These are phyloP conservation scores for Wickerhamiella azymoides DNA, from an alignment of 805 yeast species.

Conservation along the genomic window DNA sequence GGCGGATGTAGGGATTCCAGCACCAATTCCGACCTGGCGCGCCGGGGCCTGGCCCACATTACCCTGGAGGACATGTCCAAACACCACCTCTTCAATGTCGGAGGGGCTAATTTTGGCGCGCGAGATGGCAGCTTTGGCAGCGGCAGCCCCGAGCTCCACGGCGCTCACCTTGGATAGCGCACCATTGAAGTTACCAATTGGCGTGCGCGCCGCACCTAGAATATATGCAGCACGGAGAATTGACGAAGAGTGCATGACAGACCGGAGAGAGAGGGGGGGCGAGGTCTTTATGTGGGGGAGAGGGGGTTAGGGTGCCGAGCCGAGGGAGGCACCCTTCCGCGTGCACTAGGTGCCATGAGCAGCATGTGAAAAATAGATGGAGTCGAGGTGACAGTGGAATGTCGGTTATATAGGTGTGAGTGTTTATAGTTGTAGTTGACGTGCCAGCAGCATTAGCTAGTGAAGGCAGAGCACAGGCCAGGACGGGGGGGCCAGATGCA, in stretches of 20 bases:
- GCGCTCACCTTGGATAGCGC: conserved; percentile 41
- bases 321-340: too few species aligned
- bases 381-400: neutral
- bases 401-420: too few species aligned
- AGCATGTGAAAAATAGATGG: neutral
- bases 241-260: neutral
- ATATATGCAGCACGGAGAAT: conserved; percentile 44
- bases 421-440: too few species aligned
- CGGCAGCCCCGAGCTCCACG: conserved; percentile 9
- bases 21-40: conserved; percentile 81
- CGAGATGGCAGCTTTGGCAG: conserved; percentile 49
- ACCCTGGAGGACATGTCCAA: conserved; percentile 86
- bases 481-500: too few species aligned
- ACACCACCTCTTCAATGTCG: conserved; percentile 73
- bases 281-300: conserved; percentile 5
- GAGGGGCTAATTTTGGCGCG: conserved; percentile 48
- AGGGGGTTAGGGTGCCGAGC: neutral
- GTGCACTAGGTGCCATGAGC: too few species aligned
- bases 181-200: conserved; percentile 89
- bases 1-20: conserved; percentile 69
- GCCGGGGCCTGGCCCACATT: conserved; percentile 95
- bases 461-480: too few species aligned
- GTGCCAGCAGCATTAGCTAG: too few species aligned
- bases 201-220: conserved; percentile 82
- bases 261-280: neutral